Conservation (phyloP, 2,329 filamentous ascomycete genomes). For the Ophiostoma ips region DNA sequence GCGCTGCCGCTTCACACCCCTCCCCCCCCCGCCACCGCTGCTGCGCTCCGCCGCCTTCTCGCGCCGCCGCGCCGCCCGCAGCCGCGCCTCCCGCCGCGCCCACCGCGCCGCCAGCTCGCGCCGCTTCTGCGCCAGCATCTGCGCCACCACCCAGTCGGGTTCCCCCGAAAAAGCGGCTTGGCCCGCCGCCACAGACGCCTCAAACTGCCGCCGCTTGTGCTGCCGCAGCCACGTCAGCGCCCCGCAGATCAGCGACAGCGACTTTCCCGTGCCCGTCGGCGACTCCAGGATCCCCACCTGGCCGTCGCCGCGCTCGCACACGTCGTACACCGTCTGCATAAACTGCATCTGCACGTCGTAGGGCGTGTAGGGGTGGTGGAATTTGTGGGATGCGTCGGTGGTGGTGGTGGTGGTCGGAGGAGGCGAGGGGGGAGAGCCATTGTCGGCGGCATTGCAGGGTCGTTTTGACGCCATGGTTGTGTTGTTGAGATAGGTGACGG, state of each 20-base stretch:
- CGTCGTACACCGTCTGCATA: constrained; percentile 70
- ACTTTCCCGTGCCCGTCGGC: constrained; percentile 88
- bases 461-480: too few species aligned
- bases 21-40: constrained; percentile 30
- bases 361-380: constrained; percentile 76
- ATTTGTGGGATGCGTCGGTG: constrained; percentile 29
- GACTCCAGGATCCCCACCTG: constrained; percentile 84
- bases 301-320: constrained; percentile 54
- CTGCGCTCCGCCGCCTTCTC: constrained; percentile 16
- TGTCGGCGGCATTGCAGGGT: too few species aligned
- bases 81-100: constrained; percentile 59
- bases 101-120: constrained; percentile 51
- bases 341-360: constrained; percentile 82
- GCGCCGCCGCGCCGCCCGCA: constrained; percentile 27
- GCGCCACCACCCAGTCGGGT: constrained; percentile 72
- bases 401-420: too few species aligned
- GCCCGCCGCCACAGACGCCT: constrained; percentile 21
- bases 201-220: constrained; percentile 52
- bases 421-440: too few species aligned
- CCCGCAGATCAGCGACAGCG: constrained; percentile 77
- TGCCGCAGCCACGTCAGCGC: constrained; percentile 83
- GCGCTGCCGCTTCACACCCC: background rate
- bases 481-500: too few species aligned
- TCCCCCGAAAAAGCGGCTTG: constrained; percentile 47
- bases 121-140: constrained; percentile 54